Base-by-base conservation (phyloP, 2,329 filamentous ascomycete species). In the Phialocephala sp. region DNA sequence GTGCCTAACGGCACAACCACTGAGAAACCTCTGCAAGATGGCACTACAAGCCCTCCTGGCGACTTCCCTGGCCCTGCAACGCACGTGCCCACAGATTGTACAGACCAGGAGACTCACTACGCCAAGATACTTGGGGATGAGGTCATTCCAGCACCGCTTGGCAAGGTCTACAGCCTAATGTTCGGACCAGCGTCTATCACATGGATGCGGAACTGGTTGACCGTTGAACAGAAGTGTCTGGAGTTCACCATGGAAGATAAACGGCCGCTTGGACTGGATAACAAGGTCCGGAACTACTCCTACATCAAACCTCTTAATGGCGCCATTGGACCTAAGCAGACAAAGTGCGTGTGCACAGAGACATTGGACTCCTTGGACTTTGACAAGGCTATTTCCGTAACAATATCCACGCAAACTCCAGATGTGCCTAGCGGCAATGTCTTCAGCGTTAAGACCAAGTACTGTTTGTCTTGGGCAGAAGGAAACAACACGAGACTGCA, bases 371-470 rank as follows among this genome's bases (percentile, higher is more conserved):
- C 85, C 55, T 83, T 96, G 36, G 94, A 99, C 76, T 83, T 96
- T 18, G 94, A 98, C 63, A 97, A 94, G 76, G 87, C 91, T 1
- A 87, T 97, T 64, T 91, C 90, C 60, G 84, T 99, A n/a, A 88
- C 88, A 2, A 88, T 93, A 64, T 89, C 88, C 36, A 97, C 93
- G 0, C 91, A 94, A 74, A 99, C 91, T 15, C 95, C 95, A 0
- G 96, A 99, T 76, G 95, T 99, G 1, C 95, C 95, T 0, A 97
- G 89, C 75, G 95, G 95, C 39, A 97, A 93, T 75, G 87, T 97
- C 3, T 99, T 99, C 76, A 86, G 87, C 43, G 91, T 92, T 55
- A 98, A 97, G 79, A 99, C 95, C 2, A 92, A 91, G 72, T 99
- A 98, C 75, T 97, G 96, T 75, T 83, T 99, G 24, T 92, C 92